A percentile compares a stretch with the other conserved stretches of the same genome.
Conservation (phyloP, 495 filamentous ascomycete genomes). For the Aspergillus campestris region DNA sequence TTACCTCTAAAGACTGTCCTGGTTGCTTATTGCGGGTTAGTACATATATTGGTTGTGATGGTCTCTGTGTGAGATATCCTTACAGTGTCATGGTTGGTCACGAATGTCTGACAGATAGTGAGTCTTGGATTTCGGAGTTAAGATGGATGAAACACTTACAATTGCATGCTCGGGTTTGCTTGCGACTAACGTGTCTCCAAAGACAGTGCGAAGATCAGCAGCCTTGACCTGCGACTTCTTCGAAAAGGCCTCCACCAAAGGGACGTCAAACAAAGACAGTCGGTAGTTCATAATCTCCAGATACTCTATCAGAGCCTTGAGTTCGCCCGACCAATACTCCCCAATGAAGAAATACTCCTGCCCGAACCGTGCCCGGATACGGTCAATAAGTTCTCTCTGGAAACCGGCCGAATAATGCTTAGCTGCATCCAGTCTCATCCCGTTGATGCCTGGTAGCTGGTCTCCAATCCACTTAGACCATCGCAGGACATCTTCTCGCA, state of each 20-base stretch:
- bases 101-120: conserved; percentile 25
- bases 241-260: conserved; percentile 58
- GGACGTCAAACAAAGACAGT: conserved; percentile 58
- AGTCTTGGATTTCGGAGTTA: neutral
- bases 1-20: conserved; percentile 48
- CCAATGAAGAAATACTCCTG: conserved; percentile 59
- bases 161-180: conserved; percentile 54
- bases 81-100: conserved; percentile 40
- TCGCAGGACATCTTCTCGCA: conserved; percentile 50
- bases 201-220: conserved; percentile 53
- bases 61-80: conserved; percentile 6
- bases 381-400: conserved; percentile 48
- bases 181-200: conserved; percentile 52
- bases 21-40: conserved; percentile 39
- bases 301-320: conserved; percentile 45
- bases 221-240: conserved; percentile 39
- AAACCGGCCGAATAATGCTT: conserved; percentile 64
- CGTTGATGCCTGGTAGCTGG: conserved; percentile 45
- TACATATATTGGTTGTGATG: too few relatives aligned
- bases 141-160: conserved; percentile 24
- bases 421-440: conserved; percentile 67
- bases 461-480: conserved; percentile 62
- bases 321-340: conserved; percentile 63
- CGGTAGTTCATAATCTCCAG: conserved; percentile 51
- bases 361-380: conserved; percentile 41